A percentile compares a stretch with the other conserved stretches of the same genome.
phyloP scores from a whole-genome alignment of 306 rosid genomes.

The Pachyrhizus erosus region DNA sequence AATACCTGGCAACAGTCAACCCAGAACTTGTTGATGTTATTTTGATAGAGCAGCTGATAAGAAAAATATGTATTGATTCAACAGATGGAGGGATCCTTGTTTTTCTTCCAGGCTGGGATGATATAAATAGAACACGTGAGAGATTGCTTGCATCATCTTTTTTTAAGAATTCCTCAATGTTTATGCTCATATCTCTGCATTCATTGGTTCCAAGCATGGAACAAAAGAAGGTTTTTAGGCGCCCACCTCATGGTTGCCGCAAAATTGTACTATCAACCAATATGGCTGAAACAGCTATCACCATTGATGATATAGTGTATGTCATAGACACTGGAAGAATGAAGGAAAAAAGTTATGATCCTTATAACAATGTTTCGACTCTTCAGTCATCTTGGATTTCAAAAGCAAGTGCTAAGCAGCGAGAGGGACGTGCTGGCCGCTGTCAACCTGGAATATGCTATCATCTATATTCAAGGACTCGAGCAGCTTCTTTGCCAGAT shows the following conservation, averaged over 20 bases:
- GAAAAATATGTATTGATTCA: conserved; percentile 80
- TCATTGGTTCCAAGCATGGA: conserved; percentile 83
- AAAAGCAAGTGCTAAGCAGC: conserved; percentile 94
- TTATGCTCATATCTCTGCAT: conserved; percentile 72
- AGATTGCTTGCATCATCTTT: conserved; percentile 60
- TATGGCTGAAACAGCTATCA: conserved; percentile 94
- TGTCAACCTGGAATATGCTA: conserved; percentile 98
- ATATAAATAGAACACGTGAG: conserved; percentile 76
- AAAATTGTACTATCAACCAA: conserved; percentile 93
- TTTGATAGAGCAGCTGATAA: conserved; percentile 75
- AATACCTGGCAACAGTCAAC: conserved; percentile 62
- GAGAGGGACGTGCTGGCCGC: conserved; percentile 98
- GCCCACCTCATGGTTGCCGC: conserved; percentile 73
- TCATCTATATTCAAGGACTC: conserved; percentile 76
- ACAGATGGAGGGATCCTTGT: conserved; percentile 91
- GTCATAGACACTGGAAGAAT: conserved; percentile 91
- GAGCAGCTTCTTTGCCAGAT: conserved; percentile 74
- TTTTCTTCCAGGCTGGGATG: conserved; percentile 98
- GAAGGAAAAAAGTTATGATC: conserved; percentile 95
- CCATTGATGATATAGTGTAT: conserved; percentile 94
- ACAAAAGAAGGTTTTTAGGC: conserved; percentile 81
- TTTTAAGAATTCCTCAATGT: conserved; percentile 62
- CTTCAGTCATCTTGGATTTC: conserved; percentile 98
- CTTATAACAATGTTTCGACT: conserved; percentile 80
- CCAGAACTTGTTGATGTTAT: conserved; percentile 73